A percentile compares a stretch with the other conserved stretches of the same genome.
Conservation (phyloP, 2,329 filamentous ascomycete species). For the Penicillium sp. region DNA sequence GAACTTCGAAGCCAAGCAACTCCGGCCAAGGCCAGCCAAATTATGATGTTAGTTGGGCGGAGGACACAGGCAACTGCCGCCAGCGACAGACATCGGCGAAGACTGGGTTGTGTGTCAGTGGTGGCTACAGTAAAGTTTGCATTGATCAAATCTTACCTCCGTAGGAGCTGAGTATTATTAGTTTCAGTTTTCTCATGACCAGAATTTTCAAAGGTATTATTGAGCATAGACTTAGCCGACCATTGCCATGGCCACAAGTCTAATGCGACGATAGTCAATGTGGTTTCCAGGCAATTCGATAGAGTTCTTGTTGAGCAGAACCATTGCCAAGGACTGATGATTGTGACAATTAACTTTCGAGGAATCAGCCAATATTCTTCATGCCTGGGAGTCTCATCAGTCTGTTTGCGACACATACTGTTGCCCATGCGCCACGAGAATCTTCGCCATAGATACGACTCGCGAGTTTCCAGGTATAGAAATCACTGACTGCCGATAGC, state of each 20-base stretch:
- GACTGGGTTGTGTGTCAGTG: conserved; percentile 37
- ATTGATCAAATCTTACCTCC: conserved; percentile 24
- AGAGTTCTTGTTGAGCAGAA: conserved; percentile 91
- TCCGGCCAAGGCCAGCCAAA: conserved; percentile 72
- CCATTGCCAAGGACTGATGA: conserved; percentile 91
- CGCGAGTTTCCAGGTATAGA: conserved; percentile 83
- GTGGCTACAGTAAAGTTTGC: background rate
- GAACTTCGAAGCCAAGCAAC: conserved; percentile 51
- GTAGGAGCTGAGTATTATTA: conserved; percentile 15
- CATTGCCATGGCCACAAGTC: conserved; percentile 85
- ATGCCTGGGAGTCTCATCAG: background rate
- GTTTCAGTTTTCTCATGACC: conserved; percentile 10
- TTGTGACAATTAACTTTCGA: conserved; percentile 65
- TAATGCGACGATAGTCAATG: conserved; percentile 76
- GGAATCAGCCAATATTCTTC: conserved; percentile 17
- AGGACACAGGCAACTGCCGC: conserved; percentile 82
- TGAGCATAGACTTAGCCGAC: conserved; percentile 46
- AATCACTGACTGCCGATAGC: conserved; percentile 77
- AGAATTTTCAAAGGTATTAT: conserved; percentile 28
- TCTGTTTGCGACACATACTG: conserved; percentile 53
- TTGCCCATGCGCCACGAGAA: conserved; percentile 63
- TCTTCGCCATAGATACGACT: conserved; percentile 69
- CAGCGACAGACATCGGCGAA: conserved; percentile 67
- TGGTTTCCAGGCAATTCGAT: conserved; percentile 92
- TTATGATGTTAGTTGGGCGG: conserved; percentile 82